phyloP scores from a whole-genome alignment of 2,329 filamentous ascomycete species.

The Purpureocillium lavendulum region DNA sequence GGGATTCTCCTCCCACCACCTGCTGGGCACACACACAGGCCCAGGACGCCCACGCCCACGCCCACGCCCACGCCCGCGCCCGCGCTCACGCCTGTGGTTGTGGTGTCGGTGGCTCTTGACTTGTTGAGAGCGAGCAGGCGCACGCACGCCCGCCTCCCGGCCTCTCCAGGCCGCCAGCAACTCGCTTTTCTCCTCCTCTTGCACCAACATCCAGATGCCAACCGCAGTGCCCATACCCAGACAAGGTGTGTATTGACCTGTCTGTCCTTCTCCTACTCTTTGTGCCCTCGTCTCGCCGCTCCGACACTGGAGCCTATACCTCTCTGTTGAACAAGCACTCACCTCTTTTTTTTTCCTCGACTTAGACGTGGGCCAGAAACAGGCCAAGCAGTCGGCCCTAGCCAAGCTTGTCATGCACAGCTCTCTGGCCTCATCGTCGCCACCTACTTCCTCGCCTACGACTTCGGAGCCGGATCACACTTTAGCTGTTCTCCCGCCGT shows the following conservation, averaged over 20 bases:
- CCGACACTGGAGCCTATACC: constrained; percentile 3
- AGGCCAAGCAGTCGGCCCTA: constrained; percentile 31
- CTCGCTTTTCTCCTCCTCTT: constrained; percentile 2
- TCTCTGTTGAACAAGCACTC: constrained; percentile 3
- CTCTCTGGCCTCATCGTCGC: constrained; percentile 24
- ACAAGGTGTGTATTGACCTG: constrained; percentile 12
- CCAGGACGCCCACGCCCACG: neutral
- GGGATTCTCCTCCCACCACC: neutral
- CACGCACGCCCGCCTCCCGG: neutral
- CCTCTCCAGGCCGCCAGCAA: neutral
- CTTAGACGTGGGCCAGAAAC: constrained; percentile 22
- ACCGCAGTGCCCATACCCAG: constrained; percentile 11
- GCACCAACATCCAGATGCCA: constrained; percentile 12
- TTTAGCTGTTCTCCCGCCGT: constrained; percentile 23
- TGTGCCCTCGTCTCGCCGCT: neutral
- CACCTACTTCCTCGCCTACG: constrained; percentile 17
- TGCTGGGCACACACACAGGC: neutral
- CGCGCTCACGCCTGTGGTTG: neutral
- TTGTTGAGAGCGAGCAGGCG: neutral
- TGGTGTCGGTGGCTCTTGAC: too few species aligned
- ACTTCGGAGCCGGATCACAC: constrained; percentile 22
- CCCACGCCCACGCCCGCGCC: constrained; percentile 2
- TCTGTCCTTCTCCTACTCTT: constrained; percentile 2
- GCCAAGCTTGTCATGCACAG: constrained; percentile 39
- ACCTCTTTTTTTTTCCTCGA: constrained; percentile 5